Evolutionary conservation across 495 filamentous ascomycete species (phyloP), one percentile per base, ranked within the genome.

Genomic region (Friedmanniomyces endolithicus): DNA sequence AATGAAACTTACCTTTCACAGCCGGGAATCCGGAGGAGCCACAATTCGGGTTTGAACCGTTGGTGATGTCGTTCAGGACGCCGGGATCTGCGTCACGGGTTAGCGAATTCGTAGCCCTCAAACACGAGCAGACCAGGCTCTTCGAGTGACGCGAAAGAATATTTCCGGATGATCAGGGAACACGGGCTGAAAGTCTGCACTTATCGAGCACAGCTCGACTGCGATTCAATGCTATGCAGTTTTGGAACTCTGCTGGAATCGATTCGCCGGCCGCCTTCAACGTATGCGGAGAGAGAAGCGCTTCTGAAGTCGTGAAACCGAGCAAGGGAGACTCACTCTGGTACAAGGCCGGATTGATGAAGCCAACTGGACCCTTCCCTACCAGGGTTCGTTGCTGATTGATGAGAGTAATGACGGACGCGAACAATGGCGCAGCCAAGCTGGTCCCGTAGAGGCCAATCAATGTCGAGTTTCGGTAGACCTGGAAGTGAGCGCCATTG

Each of bases 61-160:
- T 62, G 11, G 72, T 80, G 45, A 87, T 73, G 64, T 86, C 83
- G 50, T 77, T 79, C 47, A 86, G 71, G 0, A 75, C 72, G 24
- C 12, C 17, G 6, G 55, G 55, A 39, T 50, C 27, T 48, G 37
- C 27, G 23, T 29, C 9, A 52, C 16, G 47, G 24, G 34, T 52
- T 33, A 52, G 31, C 31, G 23, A 12, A 25, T 22, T 47, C 44
- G 4, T 22, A 47, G 23, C 4, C 11, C 44, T 3, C 44, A 22
- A 45, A 45, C 9, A 17, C 41, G 46, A 22, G 23, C 8, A 11
- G 9, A 7, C 11, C 46, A 48, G 14, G 6, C 6, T 9, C 20
- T 9, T n/a, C n/a, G n/a, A n/a, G n/a, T n/a, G n/a, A n/a, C n/a
- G n/a, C n/a, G n/a, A n/a, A n/a, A n/a, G n/a, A n/a, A n/a, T n/a